Evolutionary conservation across 306 rosid species (phyloP).

Genomic region (Trifolium fragiferum): DNA sequence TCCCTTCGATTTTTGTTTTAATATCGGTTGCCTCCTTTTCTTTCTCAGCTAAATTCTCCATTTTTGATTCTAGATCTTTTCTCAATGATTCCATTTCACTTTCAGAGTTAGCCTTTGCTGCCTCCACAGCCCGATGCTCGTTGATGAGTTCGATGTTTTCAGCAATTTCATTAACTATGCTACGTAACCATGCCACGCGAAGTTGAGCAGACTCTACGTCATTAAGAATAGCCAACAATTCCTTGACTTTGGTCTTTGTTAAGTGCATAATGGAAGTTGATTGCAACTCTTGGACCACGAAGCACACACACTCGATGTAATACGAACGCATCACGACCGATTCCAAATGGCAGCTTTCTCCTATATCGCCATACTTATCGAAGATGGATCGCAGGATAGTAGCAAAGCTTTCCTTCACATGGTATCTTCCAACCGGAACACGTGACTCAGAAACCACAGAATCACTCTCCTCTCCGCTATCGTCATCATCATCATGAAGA

Average conservation of each 20-base stretch:
- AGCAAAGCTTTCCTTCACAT: conserved; percentile 80
- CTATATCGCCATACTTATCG: conserved; percentile 83
- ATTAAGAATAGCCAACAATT: conserved; percentile 74
- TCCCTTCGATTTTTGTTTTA: conserved; percentile 53
- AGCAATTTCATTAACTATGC: conserved; percentile 55
- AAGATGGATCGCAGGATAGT: conserved; percentile 66
- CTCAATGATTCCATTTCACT: conserved; percentile 55
- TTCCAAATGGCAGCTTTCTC: conserved; percentile 82
- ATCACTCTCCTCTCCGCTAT: conserved; percentile 56
- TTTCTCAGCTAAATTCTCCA: conserved; percentile 60
- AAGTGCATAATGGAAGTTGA: conserved; percentile 53
- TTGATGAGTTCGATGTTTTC: conserved; percentile 57
- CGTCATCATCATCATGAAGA: conserved; percentile 54
- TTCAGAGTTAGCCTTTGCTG: conserved; percentile 59
- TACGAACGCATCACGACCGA: conserved; percentile 84
- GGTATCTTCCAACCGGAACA: conserved; percentile 79
- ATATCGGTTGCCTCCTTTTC: conserved; percentile 61
- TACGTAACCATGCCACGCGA: conserved; percentile 70
- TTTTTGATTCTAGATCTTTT: conserved; percentile 62
- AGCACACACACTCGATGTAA: conserved; percentile 85
- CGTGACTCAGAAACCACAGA: conserved; percentile 71
- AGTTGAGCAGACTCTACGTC: conserved; percentile 85
- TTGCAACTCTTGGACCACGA: conserved; percentile 80
- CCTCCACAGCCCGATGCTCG: conserved; percentile 54
- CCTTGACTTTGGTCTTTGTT: conserved; percentile 70